Base-by-base conservation (phyloP, 768 basidiomycete genomes). In the Lenzites betulinus region DNA sequence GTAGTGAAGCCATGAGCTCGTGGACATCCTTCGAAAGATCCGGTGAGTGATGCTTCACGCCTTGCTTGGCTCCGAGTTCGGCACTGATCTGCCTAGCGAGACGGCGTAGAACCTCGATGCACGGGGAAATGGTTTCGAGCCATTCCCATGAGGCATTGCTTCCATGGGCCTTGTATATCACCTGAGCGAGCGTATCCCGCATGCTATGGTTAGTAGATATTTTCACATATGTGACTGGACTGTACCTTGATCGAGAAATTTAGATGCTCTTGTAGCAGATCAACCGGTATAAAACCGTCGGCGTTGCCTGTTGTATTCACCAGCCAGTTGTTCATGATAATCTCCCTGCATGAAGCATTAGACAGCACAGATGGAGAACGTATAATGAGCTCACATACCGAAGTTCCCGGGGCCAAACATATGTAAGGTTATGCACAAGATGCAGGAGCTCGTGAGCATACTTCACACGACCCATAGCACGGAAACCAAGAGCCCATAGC, bases 91-190 rank as follows among this genome's bases (percentile, higher is more conserved):
- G 65, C 1, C 61, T 58, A 0, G 67, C 67, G 23, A 73, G 69
- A 4, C 56, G 52, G 0, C 70, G 68, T 1, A 75, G 69, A 33
- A 73, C 50, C 18, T 65, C 43, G 41, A 75, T 59, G 33, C 71
- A 73, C 1, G 76, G 76, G 0, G 71, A 60, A 16, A 77, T 66
- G 51, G 63, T 67, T 6, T 51, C 56, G 0, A 76, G 70, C 76
- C 74, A 76, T 22, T 75, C 71, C 73, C 73, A 76, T 8, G 74
- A 75, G n/a, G 71, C 67, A 33, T 67, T 62, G 20, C 69, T 68
- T 3, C 73, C 75, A 42, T 75, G 71, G 0, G 73, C 75, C 28
- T 67, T 64, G 47, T 75, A 76, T 35, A 73, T 54, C 6, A 42
- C 54, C 70, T 73, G 48, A n/a, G n/a, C n/a, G n/a, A n/a, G n/a